Base-by-base conservation (phyloP, 75 land plant genomes). In the Pseudotsuga menziesii region DNA sequence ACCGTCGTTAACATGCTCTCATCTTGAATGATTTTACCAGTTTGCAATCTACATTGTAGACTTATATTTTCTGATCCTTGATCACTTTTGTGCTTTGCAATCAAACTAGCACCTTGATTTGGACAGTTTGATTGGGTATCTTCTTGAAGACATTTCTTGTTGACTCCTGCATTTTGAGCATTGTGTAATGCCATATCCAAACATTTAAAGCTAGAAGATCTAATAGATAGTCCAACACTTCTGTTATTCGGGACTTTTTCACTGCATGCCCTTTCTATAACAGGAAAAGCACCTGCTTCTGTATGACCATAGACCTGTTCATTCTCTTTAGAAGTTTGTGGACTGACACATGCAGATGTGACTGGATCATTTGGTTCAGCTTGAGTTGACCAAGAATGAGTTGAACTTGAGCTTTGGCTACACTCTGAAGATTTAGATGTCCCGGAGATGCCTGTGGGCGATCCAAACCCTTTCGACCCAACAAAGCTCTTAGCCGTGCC, bases 351-450 rank as follows among this genome's bases (percentile, higher is more conserved):
- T 27, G 74, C 26, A 39, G 56, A 60, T 6, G 13, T 22, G 8
- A 56, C 55, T 39, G 72, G 32, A 63, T 13, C 35, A 22, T 67
- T 22, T 57, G 79, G 80, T 26, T 78, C 77, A 4, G 63, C 69
- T 19, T 77, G 79, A 63, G 70, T 89, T 27, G 88, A 80, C 60
- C 75, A 89, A 56, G 62, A 76, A 2, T 62, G 79, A 59, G 82
- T 87, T 64, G 92, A 85, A 57, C 76, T 75, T 13, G 92, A 83
- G 74, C 80, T 82, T 32, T 85, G 90, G 71, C 92, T 83, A 58
- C 80, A 82, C 4, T 88, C 84, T 19, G 89, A 85, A 74, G 85
- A 64, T 57, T 69, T 69, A 41, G 54, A 11, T 69, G 52, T n/a
- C 54, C 52, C 72, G 41, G 4, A 7, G 25, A 27, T 6, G 48